Conservation (phyloP, 2,329 filamentous ascomycete species). For the Trichoderma asperellum region DNA sequence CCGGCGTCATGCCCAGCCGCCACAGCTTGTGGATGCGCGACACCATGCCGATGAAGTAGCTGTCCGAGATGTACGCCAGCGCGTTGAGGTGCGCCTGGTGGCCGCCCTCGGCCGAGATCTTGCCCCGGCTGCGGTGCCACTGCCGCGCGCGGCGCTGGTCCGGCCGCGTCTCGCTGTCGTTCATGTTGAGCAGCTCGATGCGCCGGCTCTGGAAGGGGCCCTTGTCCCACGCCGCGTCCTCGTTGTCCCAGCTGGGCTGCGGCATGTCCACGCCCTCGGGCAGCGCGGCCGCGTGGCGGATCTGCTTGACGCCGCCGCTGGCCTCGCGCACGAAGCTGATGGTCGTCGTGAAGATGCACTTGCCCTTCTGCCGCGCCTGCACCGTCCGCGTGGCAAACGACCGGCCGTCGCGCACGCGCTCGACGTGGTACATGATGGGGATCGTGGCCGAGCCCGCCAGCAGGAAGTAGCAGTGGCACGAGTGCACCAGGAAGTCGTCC, state of each 20-base stretch:
- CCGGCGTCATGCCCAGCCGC: constrained; percentile 64
- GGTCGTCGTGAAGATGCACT: constrained; percentile 93
- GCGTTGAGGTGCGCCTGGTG: constrained; percentile 82
- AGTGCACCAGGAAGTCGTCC: constrained; percentile 80
- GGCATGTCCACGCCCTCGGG: constrained; percentile 50
- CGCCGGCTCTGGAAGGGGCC: constrained; percentile 54
- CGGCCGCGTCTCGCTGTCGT: constrained; percentile 48
- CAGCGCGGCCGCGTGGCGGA: constrained; percentile 68
- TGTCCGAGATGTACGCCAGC: constrained; percentile 90
- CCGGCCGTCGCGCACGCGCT: constrained; percentile 86
- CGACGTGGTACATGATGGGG: constrained; percentile 92
- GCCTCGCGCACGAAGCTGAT: constrained; percentile 80
- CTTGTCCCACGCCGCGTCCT: constrained; percentile 55
- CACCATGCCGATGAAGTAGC: constrained; percentile 90
- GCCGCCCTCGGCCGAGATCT: constrained; percentile 73
- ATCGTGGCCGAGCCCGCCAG: constrained; percentile 83
- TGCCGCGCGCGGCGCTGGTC: constrained; percentile 70
- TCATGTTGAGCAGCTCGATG: constrained; percentile 45
- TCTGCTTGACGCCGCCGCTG: constrained; percentile 52
- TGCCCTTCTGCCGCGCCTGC: constrained; percentile 87
- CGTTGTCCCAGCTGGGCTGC: constrained; percentile 47
- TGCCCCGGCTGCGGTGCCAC: constrained; percentile 76
- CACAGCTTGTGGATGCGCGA: constrained; percentile 79
- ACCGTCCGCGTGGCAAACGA: constrained; percentile 92
- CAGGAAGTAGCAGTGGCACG: constrained; percentile 99